Evolutionary conservation across 129 eudicot species (phyloP).

Genomic region (Lactuca sativa): DNA sequence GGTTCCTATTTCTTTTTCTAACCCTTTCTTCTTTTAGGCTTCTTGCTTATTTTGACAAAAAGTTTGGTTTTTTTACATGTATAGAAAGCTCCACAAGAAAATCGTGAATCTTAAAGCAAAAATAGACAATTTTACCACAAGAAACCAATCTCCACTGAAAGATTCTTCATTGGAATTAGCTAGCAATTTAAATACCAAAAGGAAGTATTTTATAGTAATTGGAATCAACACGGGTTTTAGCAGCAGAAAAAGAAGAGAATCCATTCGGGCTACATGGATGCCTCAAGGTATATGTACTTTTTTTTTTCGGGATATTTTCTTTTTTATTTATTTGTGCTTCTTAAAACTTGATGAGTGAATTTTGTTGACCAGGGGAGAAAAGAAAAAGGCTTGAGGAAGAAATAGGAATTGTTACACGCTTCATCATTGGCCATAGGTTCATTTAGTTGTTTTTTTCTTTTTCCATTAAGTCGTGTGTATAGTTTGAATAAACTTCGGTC

Average conservation of each 20-base stretch:
- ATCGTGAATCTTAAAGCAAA: conserved; percentile 21
- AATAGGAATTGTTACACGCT: conserved; percentile 30
- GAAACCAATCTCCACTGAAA: background rate
- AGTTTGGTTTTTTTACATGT: background rate
- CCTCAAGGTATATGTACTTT: conserved; percentile 30
- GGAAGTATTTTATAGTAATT: conserved; percentile 33
- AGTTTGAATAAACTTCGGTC: background rate
- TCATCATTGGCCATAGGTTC: conserved; percentile 42
- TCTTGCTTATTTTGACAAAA: background rate
- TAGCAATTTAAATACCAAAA: background rate
- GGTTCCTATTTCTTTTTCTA: no score
- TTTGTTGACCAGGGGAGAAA: conserved; percentile 27
- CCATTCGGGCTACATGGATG: conserved; percentile 42
- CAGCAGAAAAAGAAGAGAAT: conserved; percentile 34
- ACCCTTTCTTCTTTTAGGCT: background rate
- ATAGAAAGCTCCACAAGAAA: conserved; percentile 31
- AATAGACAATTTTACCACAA: background rate
- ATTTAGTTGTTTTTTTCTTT: no score
- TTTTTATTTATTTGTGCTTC: background rate
- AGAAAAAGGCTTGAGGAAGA: conserved; percentile 33
- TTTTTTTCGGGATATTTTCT: background rate
- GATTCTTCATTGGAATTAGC: background rate
- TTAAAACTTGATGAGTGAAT: background rate
- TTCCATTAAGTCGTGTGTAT: background rate
- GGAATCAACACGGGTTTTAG: conserved; percentile 37